Evolutionary conservation across 257 asterid species (phyloP), one percentile per base, ranked within the genome.

Genomic region (Orobanche coerulescens): DNA sequence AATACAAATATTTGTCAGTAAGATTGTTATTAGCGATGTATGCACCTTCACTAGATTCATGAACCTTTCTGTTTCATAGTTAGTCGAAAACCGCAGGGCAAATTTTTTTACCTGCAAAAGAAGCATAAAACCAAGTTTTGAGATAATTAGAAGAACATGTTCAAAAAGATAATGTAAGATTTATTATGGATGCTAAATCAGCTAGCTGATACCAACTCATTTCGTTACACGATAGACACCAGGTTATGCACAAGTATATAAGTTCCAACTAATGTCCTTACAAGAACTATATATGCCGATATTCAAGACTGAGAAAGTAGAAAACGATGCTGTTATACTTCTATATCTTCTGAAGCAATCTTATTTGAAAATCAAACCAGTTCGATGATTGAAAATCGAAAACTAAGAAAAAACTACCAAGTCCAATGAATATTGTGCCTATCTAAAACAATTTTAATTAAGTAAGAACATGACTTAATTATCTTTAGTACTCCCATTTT

Each of bases 81-180:
- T 19, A 18, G 81, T 64, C 16, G 57, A 67, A 71, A 92, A 92
- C 70, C 79, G 73, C 75, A 92, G 44, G 51, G 75, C 85, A 56
- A 92, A 88, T 77, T 82, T 88, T 76, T 92, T 83, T 36, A 76
- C 67, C 98, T 92, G 94, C 70, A 70, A 55, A 49, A 52, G 61
- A 58, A 58, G 55, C 39, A 61, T 8, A 52, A 65, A 64, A 22
- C 15, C 5, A 6, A 14, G 44, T 19, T 59, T 24, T 44, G 15
- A 34, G 37, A 42, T 39, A 55, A 56, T 53, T 24, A 16, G 7
- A 19, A 54, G 28, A 28, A 39, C 13, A 2, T 24, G 23, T 44
- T 13, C 10, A 39, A 22, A 15, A 18, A 55, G 2, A 23, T 34
- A 43, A 22, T 8, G 40, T 14, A 40, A 50, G 47, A 42, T 26